Percentiles rank a stretch among this genome's conserved stretches.
These are phyloP conservation scores for Saturnispora kantuleensis DNA, from an alignment of 805 yeast genomes.

Conservation along the genomic window DNA sequence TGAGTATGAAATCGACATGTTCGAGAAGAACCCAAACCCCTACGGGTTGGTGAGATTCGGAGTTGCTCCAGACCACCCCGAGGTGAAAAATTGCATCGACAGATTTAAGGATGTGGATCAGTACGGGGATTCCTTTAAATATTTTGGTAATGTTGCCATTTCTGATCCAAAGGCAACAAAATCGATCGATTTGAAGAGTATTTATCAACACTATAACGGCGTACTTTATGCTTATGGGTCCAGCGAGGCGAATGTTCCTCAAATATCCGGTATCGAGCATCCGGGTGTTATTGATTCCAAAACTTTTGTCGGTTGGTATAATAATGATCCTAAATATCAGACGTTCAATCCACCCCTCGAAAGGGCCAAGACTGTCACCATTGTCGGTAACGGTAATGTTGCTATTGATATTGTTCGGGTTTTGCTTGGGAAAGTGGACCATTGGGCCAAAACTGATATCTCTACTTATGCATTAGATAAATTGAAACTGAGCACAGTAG, in stretches of 20 bases:
- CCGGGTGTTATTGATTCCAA: constrained; percentile 73
- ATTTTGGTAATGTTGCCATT: constrained; percentile 61
- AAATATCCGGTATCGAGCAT: constrained; percentile 36
- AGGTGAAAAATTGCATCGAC: constrained; percentile 78
- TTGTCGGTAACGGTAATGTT: constrained; percentile 96
- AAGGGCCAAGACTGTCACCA: constrained; percentile 53
- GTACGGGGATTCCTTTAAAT: constrained; percentile 31
- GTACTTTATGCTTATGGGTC: constrained; percentile 81
- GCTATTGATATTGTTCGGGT: constrained; percentile 86
- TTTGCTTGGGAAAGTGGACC: constrained; percentile 44
- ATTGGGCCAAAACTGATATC: constrained; percentile 66
- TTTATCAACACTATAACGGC: constrained; percentile 54
- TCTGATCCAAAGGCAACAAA: constrained; percentile 26
- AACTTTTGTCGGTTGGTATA: constrained; percentile 92
- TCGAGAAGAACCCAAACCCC: constrained; percentile 81
- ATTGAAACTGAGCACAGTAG: constrained; percentile 46
- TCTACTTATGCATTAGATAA: constrained; percentile 45
- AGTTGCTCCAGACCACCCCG: constrained; percentile 98
- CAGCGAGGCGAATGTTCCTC: constrained; percentile 36
- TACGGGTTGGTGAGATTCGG: constrained; percentile 89
- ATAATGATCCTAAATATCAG: constrained; percentile 65
- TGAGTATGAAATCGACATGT: constrained; percentile 48
- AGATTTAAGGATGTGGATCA: constrained; percentile 46
- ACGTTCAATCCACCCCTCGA: constrained; percentile 47
- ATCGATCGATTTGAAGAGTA: constrained; percentile 33